A percentile compares a stretch with the other conserved stretches of the same genome.
These are phyloP conservation scores for Nemania bipapillata DNA, from an alignment of 2,329 filamentous ascomycete species.

Conservation along the genomic window DNA sequence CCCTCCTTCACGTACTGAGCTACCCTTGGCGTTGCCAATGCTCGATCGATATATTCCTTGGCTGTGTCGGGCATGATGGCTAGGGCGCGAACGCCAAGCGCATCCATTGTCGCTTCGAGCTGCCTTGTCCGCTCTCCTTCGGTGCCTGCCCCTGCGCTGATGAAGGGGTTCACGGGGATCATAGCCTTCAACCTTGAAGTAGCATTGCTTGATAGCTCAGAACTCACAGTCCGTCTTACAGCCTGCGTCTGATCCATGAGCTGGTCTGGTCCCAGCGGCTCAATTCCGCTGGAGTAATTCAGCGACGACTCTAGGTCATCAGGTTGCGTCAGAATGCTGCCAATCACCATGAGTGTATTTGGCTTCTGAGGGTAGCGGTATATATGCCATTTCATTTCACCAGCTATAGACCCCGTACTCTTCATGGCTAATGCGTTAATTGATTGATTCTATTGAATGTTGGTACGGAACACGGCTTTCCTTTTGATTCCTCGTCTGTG, in stretches of 20 bases:
- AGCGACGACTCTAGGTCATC: neutral
- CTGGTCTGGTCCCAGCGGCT: neutral
- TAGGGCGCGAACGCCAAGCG: neutral
- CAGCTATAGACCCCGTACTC: neutral
- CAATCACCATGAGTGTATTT: neutral
- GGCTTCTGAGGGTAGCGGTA: constrained; percentile 1
- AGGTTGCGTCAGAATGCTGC: neutral
- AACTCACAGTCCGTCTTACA: neutral
- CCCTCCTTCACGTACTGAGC: neutral
- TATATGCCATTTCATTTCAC: constrained; percentile 4
- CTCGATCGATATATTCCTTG: neutral
- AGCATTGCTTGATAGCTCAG: neutral
- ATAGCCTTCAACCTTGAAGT: neutral
- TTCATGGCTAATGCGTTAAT: neutral
- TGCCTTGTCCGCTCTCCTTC: neutral
- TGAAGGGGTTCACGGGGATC: neutral
- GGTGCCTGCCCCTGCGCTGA: neutral
- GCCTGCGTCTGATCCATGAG: neutral
- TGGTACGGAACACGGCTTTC: no score
- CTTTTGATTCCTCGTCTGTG: no score
- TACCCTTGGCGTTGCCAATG: neutral
- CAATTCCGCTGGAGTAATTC: neutral
- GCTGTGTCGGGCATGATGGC: neutral
- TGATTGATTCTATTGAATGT: no score
- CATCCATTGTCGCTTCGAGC: neutral